phyloP scores from a whole-genome alignment of 2,329 filamentous ascomycete species.

The Ophiobolus disseminans region DNA sequence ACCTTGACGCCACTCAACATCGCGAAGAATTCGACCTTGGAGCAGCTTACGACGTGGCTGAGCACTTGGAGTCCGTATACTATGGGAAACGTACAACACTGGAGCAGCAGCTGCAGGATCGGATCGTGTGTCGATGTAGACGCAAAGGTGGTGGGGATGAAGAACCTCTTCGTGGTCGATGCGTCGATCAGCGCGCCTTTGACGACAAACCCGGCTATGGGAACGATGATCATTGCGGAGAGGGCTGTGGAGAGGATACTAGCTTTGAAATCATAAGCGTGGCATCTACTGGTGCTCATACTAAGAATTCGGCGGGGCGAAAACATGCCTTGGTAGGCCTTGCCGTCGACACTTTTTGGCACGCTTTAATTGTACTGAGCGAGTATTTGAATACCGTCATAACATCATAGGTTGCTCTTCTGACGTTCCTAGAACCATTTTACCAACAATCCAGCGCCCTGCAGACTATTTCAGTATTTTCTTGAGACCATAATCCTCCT shows the following conservation, averaged over 20 bases:
- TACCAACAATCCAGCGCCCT: background rate
- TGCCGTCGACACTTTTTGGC: no score
- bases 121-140: conserved; percentile 58
- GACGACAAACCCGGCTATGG: conserved; percentile 63
- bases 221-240: conserved; percentile 62
- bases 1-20: conserved; percentile 60
- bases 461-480: background rate
- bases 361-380: background rate
- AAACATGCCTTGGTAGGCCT: no score
- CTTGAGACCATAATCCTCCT: background rate
- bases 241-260: conserved; percentile 59
- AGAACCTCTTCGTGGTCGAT: conserved; percentile 62
- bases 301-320: no score
- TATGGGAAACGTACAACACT: conserved; percentile 60
- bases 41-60: conserved; percentile 59
- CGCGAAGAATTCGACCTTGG: conserved; percentile 53
- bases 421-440: background rate
- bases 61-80: conserved; percentile 59
- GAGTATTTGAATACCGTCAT: background rate
- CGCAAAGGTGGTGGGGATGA: conserved; percentile 56
- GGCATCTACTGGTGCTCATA: no score
- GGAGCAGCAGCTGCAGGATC: conserved; percentile 61
- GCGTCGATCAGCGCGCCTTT: conserved; percentile 59
- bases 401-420: background rate
- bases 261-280: conserved; percentile 23